Percentiles rank a stretch among this genome's conserved stretches.
Conservation (phyloP, 768 basidiomycete species). For the Suillus alpinus region DNA sequence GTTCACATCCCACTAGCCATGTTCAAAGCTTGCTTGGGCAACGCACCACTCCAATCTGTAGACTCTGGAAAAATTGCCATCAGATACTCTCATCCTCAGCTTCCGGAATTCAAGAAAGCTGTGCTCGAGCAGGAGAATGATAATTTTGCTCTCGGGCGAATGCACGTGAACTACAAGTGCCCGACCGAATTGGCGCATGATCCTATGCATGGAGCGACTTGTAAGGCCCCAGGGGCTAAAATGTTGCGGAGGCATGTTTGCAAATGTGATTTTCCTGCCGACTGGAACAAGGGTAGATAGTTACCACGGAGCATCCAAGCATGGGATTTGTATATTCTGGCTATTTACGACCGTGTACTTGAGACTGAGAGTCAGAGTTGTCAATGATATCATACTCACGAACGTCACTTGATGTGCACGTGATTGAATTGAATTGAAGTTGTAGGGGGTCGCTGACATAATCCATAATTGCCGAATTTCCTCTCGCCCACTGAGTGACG, state of each 20-base stretch:
- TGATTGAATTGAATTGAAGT: neutral
- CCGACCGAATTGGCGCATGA: neutral
- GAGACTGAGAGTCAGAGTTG: too few relatives aligned
- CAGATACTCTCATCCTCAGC: neutral
- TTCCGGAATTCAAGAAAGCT: neutral
- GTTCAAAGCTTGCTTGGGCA: slow-evolving; percentile 1
- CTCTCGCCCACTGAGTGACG: slow-evolving; percentile 9
- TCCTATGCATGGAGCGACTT: neutral
- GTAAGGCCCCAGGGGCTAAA: neutral
- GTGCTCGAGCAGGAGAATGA: neutral
- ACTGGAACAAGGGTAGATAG: neutral
- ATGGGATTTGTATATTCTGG: neutral
- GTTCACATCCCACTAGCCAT: neutral
- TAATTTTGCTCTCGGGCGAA: neutral
- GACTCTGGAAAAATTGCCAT: neutral
- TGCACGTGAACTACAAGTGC: neutral
- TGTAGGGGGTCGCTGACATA: slow-evolving; percentile 12
- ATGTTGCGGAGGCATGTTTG: neutral
- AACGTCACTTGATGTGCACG: neutral
- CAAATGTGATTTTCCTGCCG: neutral
- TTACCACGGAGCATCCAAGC: neutral
- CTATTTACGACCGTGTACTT: neutral
- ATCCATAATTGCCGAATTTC: slow-evolving; percentile 14
- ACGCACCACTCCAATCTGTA: neutral
- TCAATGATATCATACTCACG: neutral